phyloP scores from a whole-genome alignment of 495 filamentous ascomycete genomes.

The Filosporella fistucella region DNA sequence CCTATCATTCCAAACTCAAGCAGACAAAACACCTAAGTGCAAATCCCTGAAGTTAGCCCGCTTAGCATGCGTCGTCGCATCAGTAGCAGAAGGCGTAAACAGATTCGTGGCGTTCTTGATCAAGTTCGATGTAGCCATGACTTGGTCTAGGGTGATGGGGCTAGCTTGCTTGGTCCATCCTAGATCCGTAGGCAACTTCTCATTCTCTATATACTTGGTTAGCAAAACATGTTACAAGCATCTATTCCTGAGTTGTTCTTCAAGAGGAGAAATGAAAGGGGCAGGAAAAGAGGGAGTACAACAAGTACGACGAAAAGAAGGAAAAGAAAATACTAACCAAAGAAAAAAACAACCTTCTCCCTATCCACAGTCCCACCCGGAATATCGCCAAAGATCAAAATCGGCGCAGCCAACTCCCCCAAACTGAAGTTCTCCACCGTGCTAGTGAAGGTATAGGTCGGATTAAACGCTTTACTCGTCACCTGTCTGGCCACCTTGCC shows the following conservation, averaged over 20 bases:
- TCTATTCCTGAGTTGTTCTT: background rate
- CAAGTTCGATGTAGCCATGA: background rate
- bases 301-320: no score
- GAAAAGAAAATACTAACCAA: conserved; percentile 28
- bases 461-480: conserved; percentile 35
- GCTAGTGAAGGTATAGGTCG: conserved; percentile 31
- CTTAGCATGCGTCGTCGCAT: background rate
- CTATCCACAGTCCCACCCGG: conserved; percentile 28
- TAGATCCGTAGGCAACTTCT: conserved; percentile 39
- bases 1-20: background rate
- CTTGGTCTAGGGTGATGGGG: background rate
- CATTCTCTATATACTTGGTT: conserved; percentile 31
- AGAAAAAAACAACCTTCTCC: conserved; percentile 35
- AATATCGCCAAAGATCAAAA: conserved; percentile 40
- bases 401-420: conserved; percentile 37
- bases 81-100: background rate
- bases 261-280: background rate
- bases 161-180: conserved; percentile 29
- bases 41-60: conserved; percentile 1
- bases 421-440: conserved; percentile 33
- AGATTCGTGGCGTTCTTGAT: conserved; percentile 12
- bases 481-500: conserved; percentile 36
- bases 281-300: no score
- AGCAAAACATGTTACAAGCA: no score
- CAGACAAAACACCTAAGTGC: conserved; percentile 2